Conservation (phyloP, 495 filamentous ascomycete genomes). For the Aspergillus affinis region DNA sequence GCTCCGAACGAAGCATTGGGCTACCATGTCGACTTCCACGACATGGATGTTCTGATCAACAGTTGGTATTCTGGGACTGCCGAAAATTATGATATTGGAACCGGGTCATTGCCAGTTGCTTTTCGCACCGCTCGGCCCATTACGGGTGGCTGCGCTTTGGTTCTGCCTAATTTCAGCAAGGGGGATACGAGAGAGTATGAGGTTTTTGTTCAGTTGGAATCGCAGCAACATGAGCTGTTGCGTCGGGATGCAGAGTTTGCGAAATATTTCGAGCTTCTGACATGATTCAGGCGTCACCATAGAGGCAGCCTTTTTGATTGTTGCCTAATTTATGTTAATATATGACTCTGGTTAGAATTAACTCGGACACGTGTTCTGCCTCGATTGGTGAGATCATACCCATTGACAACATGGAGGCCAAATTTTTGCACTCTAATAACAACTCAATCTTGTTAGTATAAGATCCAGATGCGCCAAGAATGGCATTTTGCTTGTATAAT, state of each 20-base stretch:
- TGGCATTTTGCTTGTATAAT: too few species aligned
- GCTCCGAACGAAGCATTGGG: conserved; percentile 19
- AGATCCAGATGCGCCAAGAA: too few species aligned
- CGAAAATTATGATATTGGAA: conserved; percentile 25
- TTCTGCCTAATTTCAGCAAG: conserved; percentile 24
- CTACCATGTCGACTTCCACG: conserved; percentile 18
- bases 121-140: conserved; percentile 14
- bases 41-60: conserved; percentile 29
- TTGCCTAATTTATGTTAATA: too few species aligned
- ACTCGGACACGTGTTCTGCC: too few species aligned
- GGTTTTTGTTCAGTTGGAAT: conserved; percentile 20
- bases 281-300: neutral
- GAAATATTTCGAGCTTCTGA: conserved; percentile 25
- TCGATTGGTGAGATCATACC: too few species aligned
- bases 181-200: conserved; percentile 18
- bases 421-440: too few species aligned
- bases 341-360: too few species aligned
- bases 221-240: conserved; percentile 19
- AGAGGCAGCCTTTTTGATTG: too few species aligned
- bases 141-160: conserved; percentile 17
- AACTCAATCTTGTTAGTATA: too few species aligned
- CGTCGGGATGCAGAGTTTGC: conserved; percentile 22
- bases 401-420: too few species aligned
- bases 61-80: conserved; percentile 25
- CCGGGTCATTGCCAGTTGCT: conserved; percentile 13